Evolutionary conservation across 2,329 filamentous ascomycete species (phyloP), one percentile per base, ranked within the genome.

Genomic region (Fusarium pseudocircinatum): DNA sequence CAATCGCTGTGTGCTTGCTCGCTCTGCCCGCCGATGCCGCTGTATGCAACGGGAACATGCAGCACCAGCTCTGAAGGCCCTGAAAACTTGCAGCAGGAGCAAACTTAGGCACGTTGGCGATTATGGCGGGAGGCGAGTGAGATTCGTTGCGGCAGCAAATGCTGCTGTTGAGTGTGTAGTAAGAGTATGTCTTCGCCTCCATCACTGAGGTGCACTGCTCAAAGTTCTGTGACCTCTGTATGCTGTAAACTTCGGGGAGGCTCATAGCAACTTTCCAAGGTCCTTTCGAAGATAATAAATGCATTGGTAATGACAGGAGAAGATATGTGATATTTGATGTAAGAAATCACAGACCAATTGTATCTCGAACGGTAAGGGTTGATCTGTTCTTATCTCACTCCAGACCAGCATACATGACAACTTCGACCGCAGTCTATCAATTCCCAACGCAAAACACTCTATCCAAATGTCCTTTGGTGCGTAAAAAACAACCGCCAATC

Each of bases 111-210:
- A 24, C 10, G n/a, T 8, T 10, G 15, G n/a, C n/a, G 2, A 7
- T 43, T 6, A 7, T 43, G 0, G n/a, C n/a, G 15, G 10, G 40
- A 24, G 40, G 40, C 15, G 15, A 18, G n/a, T 12, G 15, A 43
- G 0, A 43, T 43, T 4, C 11, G 3, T n/a, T 24, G n/a, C 15
- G 16, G n/a, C n/a, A 43, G 0, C 0, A 5, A 9, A 43, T 12
- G n/a, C 2, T 4, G 15, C n/a, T 12, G 10, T 24, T 24, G 5
- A 24, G 15, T 24, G 15, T 24, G 15, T 6, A 11, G 15, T 43
- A 43, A 24, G n/a, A 7, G 15, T 12, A 43, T 3, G 1, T 16
- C 39, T 15, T 9, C 16, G 40, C 15, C 11, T 43, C 16, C 10
- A 6, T 18, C 15, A 43, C n/a, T 24, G 40, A 43, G 40, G n/a